Evolutionary conservation across 2,329 filamentous ascomycete genomes (phyloP), one percentile per base, ranked within the genome.

Genomic region (Microdochium paspali): DNA sequence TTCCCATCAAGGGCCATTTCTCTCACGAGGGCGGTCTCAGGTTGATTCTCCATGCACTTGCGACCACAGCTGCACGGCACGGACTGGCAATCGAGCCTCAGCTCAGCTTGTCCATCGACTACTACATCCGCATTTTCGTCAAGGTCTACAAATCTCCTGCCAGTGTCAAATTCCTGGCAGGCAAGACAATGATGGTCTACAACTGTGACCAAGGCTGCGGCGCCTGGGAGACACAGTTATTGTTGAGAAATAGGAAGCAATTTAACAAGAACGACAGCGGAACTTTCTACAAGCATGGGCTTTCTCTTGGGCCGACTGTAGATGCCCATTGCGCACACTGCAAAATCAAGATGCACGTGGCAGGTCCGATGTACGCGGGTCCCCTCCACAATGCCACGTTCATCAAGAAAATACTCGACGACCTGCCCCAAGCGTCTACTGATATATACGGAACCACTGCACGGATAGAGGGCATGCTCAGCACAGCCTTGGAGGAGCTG

Each of bases 301-400:
- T 90, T 52, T 78, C 85, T 1, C 74, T 85, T 58, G 90, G 76
- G 0, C 89, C 90, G 1, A 76, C 79, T 1, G 70, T 79, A 3
- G 76, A 81, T 49, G 73, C 76, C 15, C 68, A 74, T 32, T 98
- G 93, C 64, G 76, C 82, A 50, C 89, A 97, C 63, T 98, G 93
- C 61, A 87, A 85, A 9, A 82, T 78, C 60, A 91, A 85, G 61
- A 94, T 85, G 67, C 93, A 97, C 64, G 65, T 97, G 13, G 85
- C 82, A 4, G 93, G 93, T 2, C 93, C 93, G 1, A 97, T 98
- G 91, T 98, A 90, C 70, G 90, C 80, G 28, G 93, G 93, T 1
- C 86, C 85, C 20, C 71, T 98, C 9, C 93, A 98, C 66, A 90
- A 90, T 42, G 76, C 81, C 6, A 79, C 82, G 2, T 98, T 96